phyloP scores from a whole-genome alignment of 768 basidiomycete genomes.

The Leccinellum rugosiceps region DNA sequence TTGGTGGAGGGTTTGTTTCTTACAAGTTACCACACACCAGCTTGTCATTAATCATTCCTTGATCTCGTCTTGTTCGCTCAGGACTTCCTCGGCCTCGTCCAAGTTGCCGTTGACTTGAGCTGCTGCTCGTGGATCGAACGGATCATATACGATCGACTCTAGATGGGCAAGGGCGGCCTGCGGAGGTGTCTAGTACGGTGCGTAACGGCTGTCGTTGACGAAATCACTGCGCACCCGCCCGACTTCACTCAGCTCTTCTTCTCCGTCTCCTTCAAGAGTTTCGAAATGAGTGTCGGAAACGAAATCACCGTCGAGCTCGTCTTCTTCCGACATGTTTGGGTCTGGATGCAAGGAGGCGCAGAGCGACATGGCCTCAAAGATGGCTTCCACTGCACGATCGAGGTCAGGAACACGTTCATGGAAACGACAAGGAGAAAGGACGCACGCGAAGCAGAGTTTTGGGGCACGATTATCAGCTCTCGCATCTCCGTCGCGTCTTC shows the following conservation, averaged over 20 bases:
- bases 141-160: constrained; percentile 76
- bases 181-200: constrained; percentile 72
- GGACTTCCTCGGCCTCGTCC: constrained; percentile 14
- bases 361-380: constrained; percentile 82
- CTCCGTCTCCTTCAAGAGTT: constrained; percentile 54
- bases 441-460: constrained; percentile 56
- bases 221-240: constrained; percentile 95
- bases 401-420: neutral
- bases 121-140: constrained; percentile 19
- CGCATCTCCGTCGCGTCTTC: constrained; percentile 55
- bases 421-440: constrained; percentile 13
- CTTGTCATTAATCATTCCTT: constrained; percentile 8
- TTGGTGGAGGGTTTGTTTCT: neutral
- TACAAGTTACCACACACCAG: neutral
- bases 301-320: constrained; percentile 53
- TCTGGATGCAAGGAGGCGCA: constrained; percentile 89
- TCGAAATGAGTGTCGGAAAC: constrained; percentile 47
- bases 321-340: constrained; percentile 38
- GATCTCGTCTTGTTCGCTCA: constrained; percentile 13
- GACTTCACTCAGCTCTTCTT: constrained; percentile 77
- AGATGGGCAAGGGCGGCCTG: constrained; percentile 82
- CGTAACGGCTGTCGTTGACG: constrained; percentile 68
- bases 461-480: constrained; percentile 77
- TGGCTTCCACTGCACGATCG: constrained; percentile 60
- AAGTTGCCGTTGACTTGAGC: constrained; percentile 14